A percentile compares a stretch with the other conserved stretches of the same genome.
phyloP scores from a whole-genome alignment of 139 green algal genomes.

The Chlorella sp. region DNA sequence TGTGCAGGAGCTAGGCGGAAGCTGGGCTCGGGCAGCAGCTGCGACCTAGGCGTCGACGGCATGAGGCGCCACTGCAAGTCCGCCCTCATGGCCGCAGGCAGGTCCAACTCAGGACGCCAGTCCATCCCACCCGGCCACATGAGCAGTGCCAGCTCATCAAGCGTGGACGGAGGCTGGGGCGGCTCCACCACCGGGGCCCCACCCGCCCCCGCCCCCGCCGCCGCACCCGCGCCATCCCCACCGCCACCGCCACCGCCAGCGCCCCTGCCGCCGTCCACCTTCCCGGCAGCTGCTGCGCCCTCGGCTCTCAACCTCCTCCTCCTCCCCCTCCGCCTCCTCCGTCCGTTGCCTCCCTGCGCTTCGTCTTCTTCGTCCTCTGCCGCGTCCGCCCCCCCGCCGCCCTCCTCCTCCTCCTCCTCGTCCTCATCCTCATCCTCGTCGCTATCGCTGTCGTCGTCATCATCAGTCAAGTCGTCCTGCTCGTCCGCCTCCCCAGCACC shows the following conservation, averaged over 20 bases:
- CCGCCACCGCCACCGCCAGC: background rate
- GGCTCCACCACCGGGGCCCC: background rate
- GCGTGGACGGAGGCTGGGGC: background rate
- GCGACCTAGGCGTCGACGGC: background rate
- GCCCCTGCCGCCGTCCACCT: too few species aligned
- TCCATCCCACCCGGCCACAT: conserved; percentile 10
- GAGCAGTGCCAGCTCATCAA: conserved; percentile 3
- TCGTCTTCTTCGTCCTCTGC: background rate
- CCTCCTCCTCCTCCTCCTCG: background rate
- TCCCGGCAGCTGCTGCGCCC: background rate
- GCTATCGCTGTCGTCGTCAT: background rate
- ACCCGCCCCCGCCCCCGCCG: background rate
- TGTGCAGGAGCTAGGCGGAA: background rate
- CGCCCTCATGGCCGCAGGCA: background rate
- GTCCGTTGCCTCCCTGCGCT: too few species aligned
- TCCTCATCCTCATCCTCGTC: background rate
- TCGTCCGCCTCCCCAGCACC: too few species aligned
- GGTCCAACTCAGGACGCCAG: background rate
- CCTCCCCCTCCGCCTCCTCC: background rate
- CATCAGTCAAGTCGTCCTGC: too few species aligned
- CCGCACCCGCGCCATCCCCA: background rate
- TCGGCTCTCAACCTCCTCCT: background rate
- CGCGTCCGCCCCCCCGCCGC: too few species aligned
- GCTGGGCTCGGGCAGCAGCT: background rate
- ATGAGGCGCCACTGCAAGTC: background rate